phyloP scores from a whole-genome alignment of 139 green algal species.

The Chlorella sp. region DNA sequence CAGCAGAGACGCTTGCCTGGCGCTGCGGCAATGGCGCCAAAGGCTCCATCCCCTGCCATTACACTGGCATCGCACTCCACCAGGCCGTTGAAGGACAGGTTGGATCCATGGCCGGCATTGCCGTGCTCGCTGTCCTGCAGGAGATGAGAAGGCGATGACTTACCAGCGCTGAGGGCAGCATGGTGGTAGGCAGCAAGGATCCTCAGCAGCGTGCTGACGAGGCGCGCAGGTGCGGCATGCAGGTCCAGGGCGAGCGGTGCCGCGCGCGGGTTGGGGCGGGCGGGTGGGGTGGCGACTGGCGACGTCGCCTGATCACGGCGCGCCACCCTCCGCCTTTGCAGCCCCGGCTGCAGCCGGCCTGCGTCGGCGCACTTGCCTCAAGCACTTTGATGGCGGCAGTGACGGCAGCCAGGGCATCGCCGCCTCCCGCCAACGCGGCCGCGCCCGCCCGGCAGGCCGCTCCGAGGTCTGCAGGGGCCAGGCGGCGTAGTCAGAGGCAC shows the following conservation, averaged over 20 bases:
- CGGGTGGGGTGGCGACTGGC: neutral
- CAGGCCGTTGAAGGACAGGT: slow-evolving; percentile 71
- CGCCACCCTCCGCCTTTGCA: neutral
- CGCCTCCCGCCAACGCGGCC: slow-evolving; percentile 38
- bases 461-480: slow-evolving; percentile 47
- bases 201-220: no score
- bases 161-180: no score
- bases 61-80: slow-evolving; percentile 89
- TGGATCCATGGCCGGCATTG: slow-evolving; percentile 85
- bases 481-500: neutral
- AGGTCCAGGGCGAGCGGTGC: no score
- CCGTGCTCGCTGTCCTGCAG: slow-evolving; percentile 69
- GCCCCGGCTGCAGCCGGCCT: neutral
- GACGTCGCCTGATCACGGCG: no score
- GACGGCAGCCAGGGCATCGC: slow-evolving; percentile 53
- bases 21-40: slow-evolving; percentile 56
- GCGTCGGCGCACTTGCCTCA: slow-evolving; percentile 53
- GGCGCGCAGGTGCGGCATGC: no score
- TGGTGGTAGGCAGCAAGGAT: no score
- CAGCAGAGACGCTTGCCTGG: neutral
- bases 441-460: slow-evolving; percentile 55
- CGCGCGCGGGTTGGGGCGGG: neutral
- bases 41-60: slow-evolving; percentile 69
- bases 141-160: no score
- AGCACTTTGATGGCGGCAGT: slow-evolving; percentile 60